Evolutionary conservation across 2,329 filamentous ascomycete genomes (phyloP).

Genomic region (Phaeosphaeria sp.): DNA sequence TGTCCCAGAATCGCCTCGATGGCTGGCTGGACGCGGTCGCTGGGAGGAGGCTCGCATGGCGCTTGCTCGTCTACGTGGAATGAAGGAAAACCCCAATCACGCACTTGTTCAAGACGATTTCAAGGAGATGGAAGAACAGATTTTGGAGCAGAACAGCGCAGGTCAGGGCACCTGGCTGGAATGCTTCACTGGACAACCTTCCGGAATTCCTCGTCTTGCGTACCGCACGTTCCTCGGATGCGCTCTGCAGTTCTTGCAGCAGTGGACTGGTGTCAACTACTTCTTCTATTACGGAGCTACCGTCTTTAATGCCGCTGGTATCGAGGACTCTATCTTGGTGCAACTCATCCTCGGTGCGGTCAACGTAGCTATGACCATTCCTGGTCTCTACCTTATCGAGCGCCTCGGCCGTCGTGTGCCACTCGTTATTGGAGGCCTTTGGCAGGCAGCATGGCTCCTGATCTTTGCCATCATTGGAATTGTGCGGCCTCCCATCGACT

Average conservation of each 20-base stretch:
- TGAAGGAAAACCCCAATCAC: conserved; percentile 56
- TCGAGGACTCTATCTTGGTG: conserved; percentile 65
- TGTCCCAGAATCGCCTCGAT: conserved; percentile 38
- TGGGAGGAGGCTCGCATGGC: conserved; percentile 60
- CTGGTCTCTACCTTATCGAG: conserved; percentile 73
- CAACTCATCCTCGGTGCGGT: conserved; percentile 59
- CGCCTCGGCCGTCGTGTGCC: conserved; percentile 72
- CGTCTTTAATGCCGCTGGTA: conserved; percentile 71
- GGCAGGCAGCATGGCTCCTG: conserved; percentile 71
- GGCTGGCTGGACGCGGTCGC: conserved; percentile 58
- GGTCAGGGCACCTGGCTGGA: conserved; percentile 39
- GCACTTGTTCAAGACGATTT: conserved; percentile 60
- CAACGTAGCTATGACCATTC: conserved; percentile 72
- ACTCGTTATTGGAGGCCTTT: conserved; percentile 69
- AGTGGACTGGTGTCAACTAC: conserved; percentile 59
- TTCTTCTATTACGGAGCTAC: conserved; percentile 67
- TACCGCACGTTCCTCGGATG: conserved; percentile 41
- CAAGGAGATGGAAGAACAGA: conserved; percentile 48
- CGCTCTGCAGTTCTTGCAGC: conserved; percentile 41
- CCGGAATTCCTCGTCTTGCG: conserved; percentile 49
- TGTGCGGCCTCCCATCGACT: conserved; percentile 45
- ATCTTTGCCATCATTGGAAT: conserved; percentile 60
- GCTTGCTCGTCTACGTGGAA: conserved; percentile 61
- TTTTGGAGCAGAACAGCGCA: conserved; percentile 34
- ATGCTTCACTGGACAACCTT: conserved; percentile 42